phyloP scores from a whole-genome alignment of 192 early-diverging fungal species.

The Mortierella hygrophila region DNA sequence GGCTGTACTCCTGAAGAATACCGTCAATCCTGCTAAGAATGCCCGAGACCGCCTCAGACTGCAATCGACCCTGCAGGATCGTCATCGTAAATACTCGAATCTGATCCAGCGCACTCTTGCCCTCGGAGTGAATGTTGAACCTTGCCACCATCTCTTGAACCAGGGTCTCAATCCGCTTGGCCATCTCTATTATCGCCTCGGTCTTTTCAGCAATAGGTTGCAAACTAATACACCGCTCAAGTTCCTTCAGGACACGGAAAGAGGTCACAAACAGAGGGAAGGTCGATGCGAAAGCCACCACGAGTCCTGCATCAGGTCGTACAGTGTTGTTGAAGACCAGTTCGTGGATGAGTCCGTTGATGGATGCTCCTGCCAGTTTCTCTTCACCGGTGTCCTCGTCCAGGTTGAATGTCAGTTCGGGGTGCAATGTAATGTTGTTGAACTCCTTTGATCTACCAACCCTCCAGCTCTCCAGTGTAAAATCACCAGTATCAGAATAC shows the following conservation, averaged over 20 bases:
- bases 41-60: background rate
- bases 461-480: constrained; percentile 25
- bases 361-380: constrained; percentile 22
- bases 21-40: constrained; percentile 10
- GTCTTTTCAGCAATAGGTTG: background rate
- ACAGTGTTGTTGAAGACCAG: constrained; percentile 61
- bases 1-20: background rate
- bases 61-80: constrained; percentile 3
- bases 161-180: background rate
- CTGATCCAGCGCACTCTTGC: background rate
- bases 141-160: constrained; percentile 24
- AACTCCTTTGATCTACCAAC: constrained; percentile 27
- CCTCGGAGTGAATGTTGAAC: background rate
- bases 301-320: constrained; percentile 21
- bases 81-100: constrained; percentile 13
- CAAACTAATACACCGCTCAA: constrained; percentile 24
- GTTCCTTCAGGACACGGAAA: constrained; percentile 26
- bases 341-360: constrained; percentile 69
- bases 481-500: constrained; percentile 6
- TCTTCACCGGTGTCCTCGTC: constrained; percentile 13
- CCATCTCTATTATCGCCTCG: background rate
- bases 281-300: constrained; percentile 56
- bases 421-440: constrained; percentile 56
- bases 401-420: constrained; percentile 60
- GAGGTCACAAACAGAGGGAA: constrained; percentile 56